A percentile compares a stretch with the other conserved stretches of the same genome.
Evolutionary conservation across 208 protist species (phyloP).

Genomic region (Trypanosoma brucei): DNA sequence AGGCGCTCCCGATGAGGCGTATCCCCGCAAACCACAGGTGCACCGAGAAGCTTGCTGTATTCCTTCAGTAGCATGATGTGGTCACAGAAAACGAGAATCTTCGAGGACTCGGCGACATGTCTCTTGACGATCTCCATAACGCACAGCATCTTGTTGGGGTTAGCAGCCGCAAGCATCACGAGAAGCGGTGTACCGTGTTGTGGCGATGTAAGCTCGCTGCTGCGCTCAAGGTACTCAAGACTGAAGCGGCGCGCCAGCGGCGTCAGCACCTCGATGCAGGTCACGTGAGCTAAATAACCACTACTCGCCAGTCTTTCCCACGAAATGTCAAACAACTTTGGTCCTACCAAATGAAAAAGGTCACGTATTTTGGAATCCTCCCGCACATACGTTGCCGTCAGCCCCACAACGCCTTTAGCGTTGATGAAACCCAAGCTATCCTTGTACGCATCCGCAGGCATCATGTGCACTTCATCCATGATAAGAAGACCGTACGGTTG

Average conservation of each 20-base stretch:
- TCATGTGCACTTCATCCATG: conserved; percentile 97
- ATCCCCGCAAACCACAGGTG: conserved; percentile 93
- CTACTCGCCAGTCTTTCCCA: conserved; percentile 96
- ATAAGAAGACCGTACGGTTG: conserved; percentile 75
- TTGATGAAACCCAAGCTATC: conserved; percentile 89
- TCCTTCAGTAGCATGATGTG: conserved; percentile 94
- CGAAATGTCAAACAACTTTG: conserved; percentile 99
- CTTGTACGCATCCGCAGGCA: conserved; percentile 95
- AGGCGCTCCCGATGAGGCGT: conserved; percentile 91
- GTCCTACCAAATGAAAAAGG: conserved; percentile 98
- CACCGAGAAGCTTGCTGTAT: conserved; percentile 88
- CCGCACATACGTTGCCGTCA: conserved; percentile 95
- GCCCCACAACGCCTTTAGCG: conserved; percentile 97
- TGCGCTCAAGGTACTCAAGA: conserved; percentile 78
- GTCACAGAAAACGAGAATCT: conserved; percentile 99
- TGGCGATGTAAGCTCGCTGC: conserved; percentile 13
- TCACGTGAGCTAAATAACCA: conserved; percentile 96
- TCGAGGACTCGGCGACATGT: conserved; percentile 91
- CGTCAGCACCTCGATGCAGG: conserved; percentile 97
- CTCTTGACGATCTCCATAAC: conserved; percentile 90
- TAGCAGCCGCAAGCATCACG: conserved; percentile 76
- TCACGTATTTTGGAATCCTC: conserved; percentile 98
- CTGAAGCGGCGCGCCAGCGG: conserved; percentile 96
- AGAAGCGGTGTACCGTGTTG: conserved; percentile 43
- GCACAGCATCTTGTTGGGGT: conserved; percentile 89